These are phyloP conservation scores for Phytophthora hibernalis DNA, from an alignment of 352 stramenopile species.

Conservation along the genomic window DNA sequence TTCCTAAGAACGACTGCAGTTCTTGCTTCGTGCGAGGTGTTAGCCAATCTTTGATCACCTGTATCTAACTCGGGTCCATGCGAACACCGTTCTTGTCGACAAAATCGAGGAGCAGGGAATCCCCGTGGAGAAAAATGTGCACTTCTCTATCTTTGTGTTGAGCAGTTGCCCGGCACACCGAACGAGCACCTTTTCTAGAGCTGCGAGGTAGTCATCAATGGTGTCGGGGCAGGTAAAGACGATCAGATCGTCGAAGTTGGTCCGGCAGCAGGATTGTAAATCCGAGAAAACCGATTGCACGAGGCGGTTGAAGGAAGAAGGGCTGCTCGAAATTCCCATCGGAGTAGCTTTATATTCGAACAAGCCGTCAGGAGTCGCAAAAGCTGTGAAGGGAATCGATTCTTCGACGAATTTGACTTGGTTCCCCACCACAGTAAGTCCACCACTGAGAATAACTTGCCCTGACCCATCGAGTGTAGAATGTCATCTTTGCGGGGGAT, in stretches of 20 bases:
- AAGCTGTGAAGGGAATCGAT: slow-evolving; percentile 8
- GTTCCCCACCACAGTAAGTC: slow-evolving; percentile 8
- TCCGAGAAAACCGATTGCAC: slow-evolving; percentile 2
- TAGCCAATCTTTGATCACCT: slow-evolving; percentile 10
- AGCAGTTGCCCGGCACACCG: slow-evolving; percentile 5
- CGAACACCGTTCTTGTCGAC: background rate
- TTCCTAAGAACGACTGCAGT: slow-evolving; percentile 25
- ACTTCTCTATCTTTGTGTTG: slow-evolving; percentile 13
- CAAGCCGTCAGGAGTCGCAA: slow-evolving; percentile 10
- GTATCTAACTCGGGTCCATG: slow-evolving; percentile 27
- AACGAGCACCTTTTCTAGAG: slow-evolving; percentile 1
- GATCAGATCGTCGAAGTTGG: slow-evolving; percentile 9
- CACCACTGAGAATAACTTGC: slow-evolving; percentile 7
- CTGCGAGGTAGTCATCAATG: slow-evolving; percentile 3
- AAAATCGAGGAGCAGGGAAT: slow-evolving; percentile 15
- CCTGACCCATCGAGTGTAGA: background rate
- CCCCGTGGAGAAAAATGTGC: slow-evolving; percentile 6
- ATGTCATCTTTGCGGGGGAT: background rate
- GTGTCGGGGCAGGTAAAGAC: background rate
- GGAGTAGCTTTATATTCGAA: slow-evolving; percentile 16
- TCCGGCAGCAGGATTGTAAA: background rate
- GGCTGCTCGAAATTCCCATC: slow-evolving; percentile 18
- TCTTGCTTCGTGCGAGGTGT: slow-evolving; percentile 18
- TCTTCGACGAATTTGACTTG: slow-evolving; percentile 5
- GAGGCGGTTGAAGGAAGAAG: slow-evolving; percentile 10